Conservation (phyloP, 176 grass and related monocot genomes). For the Chloris gayana region DNA sequence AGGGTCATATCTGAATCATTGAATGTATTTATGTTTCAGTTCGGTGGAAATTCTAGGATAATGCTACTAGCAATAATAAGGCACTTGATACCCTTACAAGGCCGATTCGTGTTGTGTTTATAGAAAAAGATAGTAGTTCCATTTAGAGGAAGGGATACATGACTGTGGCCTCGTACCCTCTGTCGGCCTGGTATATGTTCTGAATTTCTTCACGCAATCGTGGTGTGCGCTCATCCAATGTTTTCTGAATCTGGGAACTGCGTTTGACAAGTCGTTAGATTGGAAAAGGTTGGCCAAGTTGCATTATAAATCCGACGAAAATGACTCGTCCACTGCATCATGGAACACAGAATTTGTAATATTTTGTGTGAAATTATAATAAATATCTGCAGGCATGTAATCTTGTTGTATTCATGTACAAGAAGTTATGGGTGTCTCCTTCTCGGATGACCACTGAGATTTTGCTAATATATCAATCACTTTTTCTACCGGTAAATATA, state of each 20-base stretch:
- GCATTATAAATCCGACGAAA: neutral
- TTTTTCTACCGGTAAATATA: too few species aligned
- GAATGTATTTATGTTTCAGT: neutral
- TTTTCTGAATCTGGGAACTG: constrained; percentile 6
- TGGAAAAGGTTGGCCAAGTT: neutral
- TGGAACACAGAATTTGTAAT: neutral
- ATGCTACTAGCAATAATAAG: neutral
- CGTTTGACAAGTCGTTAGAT: constrained; percentile 22
- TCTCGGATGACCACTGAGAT: too few species aligned
- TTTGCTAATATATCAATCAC: neutral
- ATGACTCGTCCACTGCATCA: neutral
- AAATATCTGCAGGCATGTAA: neutral
- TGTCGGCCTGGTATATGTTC: constrained; percentile 3
- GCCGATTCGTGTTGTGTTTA: neutral
- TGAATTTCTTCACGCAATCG: neutral
- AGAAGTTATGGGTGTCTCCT: neutral
- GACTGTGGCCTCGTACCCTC: neutral
- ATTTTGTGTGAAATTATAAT: too few species aligned
- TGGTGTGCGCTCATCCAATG: neutral
- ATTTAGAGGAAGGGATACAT: constrained; percentile 17
- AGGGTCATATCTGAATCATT: neutral
- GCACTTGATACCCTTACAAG: neutral
- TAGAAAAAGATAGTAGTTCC: neutral
- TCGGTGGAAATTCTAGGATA: neutral
- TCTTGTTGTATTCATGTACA: neutral